Evolutionary conservation across 192 early-diverging fungal species (phyloP).

Genomic region (Entophlyctis helioformis): DNA sequence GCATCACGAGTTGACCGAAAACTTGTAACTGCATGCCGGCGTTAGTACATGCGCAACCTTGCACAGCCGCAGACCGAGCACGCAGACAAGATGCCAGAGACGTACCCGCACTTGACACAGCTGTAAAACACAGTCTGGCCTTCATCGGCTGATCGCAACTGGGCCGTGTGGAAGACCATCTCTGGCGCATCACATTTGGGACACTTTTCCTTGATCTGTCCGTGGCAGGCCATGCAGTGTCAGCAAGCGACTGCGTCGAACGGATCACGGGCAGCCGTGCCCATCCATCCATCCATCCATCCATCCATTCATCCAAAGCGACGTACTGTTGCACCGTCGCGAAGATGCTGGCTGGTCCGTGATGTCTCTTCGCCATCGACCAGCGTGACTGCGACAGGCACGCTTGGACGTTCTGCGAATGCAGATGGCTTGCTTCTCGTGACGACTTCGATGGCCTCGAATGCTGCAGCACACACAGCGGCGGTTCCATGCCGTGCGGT

Average conservation of each 20-base stretch:
- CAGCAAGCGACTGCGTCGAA: too few species aligned
- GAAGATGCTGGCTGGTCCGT: slow-evolving; percentile 18
- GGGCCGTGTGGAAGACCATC: slow-evolving; percentile 94
- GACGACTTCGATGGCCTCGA: slow-evolving; percentile 70
- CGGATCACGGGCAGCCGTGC: too few species aligned
- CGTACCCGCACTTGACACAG: slow-evolving; percentile 90
- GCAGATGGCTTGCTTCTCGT: slow-evolving; percentile 64
- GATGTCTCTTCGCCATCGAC: slow-evolving; percentile 1
- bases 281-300: too few species aligned
- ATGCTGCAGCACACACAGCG: too few species aligned
- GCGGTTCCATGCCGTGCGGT: too few species aligned
- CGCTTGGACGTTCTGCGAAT: slow-evolving; percentile 49
- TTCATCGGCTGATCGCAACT: slow-evolving; percentile 97
- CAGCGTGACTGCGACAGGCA: slow-evolving; percentile 2
- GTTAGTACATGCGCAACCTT: too few species aligned
- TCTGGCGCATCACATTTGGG: slow-evolving; percentile 85
- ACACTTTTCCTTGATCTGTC: slow-evolving; percentile 90
- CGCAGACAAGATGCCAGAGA: too few species aligned
- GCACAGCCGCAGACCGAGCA: too few species aligned
- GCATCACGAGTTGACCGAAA: too few species aligned
- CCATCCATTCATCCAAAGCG: too few species aligned
- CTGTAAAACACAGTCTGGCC: slow-evolving; percentile 99
- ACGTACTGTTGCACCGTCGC: slow-evolving; percentile 28
- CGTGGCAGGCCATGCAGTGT: too few species aligned
- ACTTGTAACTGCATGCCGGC: too few species aligned